phyloP scores from a whole-genome alignment of 331 rosid species.

The Stylosanthes scabra region DNA sequence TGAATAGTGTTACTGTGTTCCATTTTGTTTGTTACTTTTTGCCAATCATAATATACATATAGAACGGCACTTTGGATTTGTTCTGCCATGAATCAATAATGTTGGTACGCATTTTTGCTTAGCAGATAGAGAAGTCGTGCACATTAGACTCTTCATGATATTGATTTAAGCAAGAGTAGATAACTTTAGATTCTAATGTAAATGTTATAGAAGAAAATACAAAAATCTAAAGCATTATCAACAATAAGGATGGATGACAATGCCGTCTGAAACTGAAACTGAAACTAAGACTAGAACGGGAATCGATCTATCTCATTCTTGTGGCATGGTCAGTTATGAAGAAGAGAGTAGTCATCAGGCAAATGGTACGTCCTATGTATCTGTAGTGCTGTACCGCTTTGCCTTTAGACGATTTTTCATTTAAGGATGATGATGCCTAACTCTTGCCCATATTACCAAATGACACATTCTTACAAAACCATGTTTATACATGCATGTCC shows the following conservation, averaged over 20 bases:
- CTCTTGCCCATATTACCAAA: slow-evolving; percentile 26
- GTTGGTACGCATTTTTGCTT: neutral
- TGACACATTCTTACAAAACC: slow-evolving; percentile 30
- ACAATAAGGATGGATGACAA: slow-evolving; percentile 9
- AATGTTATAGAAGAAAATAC: neutral
- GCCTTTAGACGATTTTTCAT: slow-evolving; percentile 11
- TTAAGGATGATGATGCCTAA: slow-evolving; percentile 22
- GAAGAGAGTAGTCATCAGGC: too few relatives aligned
- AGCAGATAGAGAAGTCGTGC: neutral
- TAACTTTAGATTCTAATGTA: neutral
- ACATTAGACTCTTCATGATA: too few relatives aligned
- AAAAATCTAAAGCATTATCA: neutral
- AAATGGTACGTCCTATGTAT: too few relatives aligned
- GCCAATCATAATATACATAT: too few relatives aligned
- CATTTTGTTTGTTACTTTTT: neutral
- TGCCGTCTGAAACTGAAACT: slow-evolving; percentile 33
- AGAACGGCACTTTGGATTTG: neutral
- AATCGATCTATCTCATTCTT: too few relatives aligned
- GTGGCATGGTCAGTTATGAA: slow-evolving; percentile 23
- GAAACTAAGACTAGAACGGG: neutral
- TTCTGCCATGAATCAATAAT: neutral
- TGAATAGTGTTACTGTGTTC: neutral
- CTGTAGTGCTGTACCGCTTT: neutral
- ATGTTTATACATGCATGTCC: slow-evolving; percentile 35
- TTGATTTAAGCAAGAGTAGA: neutral